Evolutionary conservation across 176 grass and related monocot genomes (phyloP), one percentile per base, ranked within the genome.

Genomic region (Oryza brachyantha): DNA sequence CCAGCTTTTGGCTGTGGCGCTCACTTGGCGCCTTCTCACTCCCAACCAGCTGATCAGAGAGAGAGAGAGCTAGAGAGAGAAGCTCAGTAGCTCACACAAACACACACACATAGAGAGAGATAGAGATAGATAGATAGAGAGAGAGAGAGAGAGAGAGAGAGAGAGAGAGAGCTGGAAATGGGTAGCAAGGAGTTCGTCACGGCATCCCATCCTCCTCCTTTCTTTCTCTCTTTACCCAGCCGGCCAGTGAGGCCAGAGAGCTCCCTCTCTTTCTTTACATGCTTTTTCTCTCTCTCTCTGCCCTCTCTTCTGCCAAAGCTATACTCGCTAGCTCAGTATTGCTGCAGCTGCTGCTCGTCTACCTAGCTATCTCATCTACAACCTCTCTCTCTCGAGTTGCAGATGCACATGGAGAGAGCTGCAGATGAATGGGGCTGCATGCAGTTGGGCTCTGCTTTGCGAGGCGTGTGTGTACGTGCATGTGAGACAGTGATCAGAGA

Each of bases 1-100:
- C 39, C 88, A 86, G 88, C 88, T 90, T 90, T 90, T 79, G 79
- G 83, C 68, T 86, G 88, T 70, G 83, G 79, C 79, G 70, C 87
- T 89, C 77, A 89, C 87, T 89, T 81, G 87, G 86, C 87, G 77
- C 82, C 77, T 65, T 70, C 43, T 36, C n/a, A 9, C 21, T 52
- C 8, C 46, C 8, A 19, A 21, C 45, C 16, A 43, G 14, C 46
- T 21, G 3, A 17, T 16, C n/a, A n/a, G n/a, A n/a, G n/a, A n/a
- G n/a, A n/a, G 34, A 50, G 42, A 11, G 11, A 24, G n/a, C 75
- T 76, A 52, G 81, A 70, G 68, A 50, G n/a, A 8, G 45, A 36
- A n/a, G n/a, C n/a, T n/a, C n/a, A n/a, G n/a, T n/a, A n/a, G n/a
- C n/a, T n/a, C n/a, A n/a, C n/a, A n/a, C n/a, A n/a, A 2, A 17